Conservation (phyloP, 495 filamentous ascomycete genomes). For the Aspergillus egyptiacus region DNA sequence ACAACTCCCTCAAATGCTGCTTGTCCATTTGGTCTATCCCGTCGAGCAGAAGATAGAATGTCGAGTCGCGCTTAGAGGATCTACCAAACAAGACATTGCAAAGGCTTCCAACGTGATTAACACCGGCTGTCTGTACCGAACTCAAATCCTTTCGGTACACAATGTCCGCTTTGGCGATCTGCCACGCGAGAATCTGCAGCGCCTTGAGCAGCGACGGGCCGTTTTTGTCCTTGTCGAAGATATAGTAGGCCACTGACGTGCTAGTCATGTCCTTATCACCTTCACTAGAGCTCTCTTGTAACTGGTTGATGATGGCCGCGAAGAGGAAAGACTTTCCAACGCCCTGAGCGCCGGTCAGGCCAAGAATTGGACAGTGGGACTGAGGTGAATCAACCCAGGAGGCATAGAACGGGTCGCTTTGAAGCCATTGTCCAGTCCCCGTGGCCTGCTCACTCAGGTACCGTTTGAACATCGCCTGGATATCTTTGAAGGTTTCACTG, state of each 20-base stretch:
- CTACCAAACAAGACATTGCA: background rate
- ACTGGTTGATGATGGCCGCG: background rate
- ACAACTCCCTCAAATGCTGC: background rate
- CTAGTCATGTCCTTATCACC: background rate
- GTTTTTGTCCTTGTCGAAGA: background rate
- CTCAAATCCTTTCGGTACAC: background rate
- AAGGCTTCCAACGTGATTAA: background rate
- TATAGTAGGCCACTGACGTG: background rate
- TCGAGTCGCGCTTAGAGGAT: background rate
- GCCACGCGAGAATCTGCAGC: background rate
- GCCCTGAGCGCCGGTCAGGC: background rate
- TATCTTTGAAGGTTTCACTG: background rate
- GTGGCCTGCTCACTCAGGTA: background rate
- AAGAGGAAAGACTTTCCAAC: background rate
- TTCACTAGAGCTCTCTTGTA: background rate
- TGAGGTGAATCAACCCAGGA: background rate
- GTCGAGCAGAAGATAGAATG: background rate
- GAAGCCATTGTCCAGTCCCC: background rate
- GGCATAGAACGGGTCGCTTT: background rate
- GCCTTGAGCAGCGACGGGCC: background rate
- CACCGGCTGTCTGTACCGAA: background rate
- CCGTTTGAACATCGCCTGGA: background rate
- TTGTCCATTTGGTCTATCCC: background rate
- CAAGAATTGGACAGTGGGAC: background rate
- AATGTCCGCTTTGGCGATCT: background rate